phyloP scores from a whole-genome alignment of 1,139 yeast genomes.

The Geotrichum histeridarum region DNA sequence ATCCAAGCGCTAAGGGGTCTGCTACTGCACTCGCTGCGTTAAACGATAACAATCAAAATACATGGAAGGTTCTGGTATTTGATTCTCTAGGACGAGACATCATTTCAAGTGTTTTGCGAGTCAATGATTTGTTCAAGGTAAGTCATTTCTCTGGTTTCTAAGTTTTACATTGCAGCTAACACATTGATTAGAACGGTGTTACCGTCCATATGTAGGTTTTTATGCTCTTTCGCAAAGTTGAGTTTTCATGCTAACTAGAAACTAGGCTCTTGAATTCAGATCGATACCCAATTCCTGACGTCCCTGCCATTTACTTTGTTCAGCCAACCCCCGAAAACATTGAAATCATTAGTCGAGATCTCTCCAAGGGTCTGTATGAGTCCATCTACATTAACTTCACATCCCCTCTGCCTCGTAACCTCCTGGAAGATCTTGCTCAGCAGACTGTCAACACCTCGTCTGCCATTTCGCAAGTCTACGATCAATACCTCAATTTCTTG shows the following conservation, averaged over 20 bases:
- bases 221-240: conserved; percentile 4
- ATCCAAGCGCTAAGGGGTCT: conserved; percentile 14
- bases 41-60: conserved; percentile 47
- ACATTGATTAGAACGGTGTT: conserved; percentile 77
- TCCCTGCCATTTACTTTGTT: conserved; percentile 87
- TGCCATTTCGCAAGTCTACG: conserved; percentile 80
- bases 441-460: conserved; percentile 64
- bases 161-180: conserved; percentile 68
- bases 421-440: conserved; percentile 84
- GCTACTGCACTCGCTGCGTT: conserved; percentile 16
- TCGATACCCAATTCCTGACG: conserved; percentile 81
- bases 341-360: conserved; percentile 60
- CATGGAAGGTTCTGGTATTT: conserved; percentile 90
- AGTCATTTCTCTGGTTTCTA: conserved; percentile 59
- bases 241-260: background rate
- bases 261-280: conserved; percentile 50
- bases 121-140: conserved; percentile 70
- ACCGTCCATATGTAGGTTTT: conserved; percentile 63
- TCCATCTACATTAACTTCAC: conserved; percentile 81
- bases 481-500: conserved; percentile 84
- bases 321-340: conserved; percentile 81
- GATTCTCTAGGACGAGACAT: conserved; percentile 79
- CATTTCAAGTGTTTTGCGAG: conserved; percentile 82
- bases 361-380: conserved; percentile 69
- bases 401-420: conserved; percentile 65